phyloP scores from a whole-genome alignment of 2,329 filamentous ascomycete species.

The Pseudogymnoascus sp. region DNA sequence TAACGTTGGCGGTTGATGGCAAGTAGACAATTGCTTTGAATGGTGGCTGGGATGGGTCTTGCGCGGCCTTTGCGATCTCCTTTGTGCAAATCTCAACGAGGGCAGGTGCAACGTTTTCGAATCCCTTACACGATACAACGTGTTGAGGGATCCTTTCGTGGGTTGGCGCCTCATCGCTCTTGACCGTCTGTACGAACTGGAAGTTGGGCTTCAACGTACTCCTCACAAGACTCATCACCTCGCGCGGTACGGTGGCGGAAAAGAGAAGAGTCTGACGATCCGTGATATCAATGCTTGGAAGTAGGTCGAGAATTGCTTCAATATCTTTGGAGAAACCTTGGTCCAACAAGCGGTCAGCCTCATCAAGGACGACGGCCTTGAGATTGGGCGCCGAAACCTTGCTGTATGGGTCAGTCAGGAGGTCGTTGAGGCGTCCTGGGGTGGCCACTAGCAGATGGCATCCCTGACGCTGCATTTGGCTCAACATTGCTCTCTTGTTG shows the following conservation, averaged over 20 bases:
- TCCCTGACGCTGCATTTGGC: constrained; percentile 47
- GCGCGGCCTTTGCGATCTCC: constrained; percentile 28
- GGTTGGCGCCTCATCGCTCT: constrained; percentile 71
- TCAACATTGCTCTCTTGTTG: constrained; percentile 46
- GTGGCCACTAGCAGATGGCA: constrained; percentile 89
- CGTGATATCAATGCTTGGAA: constrained; percentile 55
- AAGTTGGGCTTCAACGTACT: constrained; percentile 72
- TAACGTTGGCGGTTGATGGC: constrained; percentile 65
- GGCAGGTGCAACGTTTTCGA: constrained; percentile 69
- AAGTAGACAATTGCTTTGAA: constrained; percentile 97
- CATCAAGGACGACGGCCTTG: constrained; percentile 87
- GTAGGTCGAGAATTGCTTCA: constrained; percentile 45
- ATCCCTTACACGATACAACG: constrained; percentile 54
- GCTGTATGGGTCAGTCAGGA: constrained; percentile 48
- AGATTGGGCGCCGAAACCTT: constrained; percentile 46
- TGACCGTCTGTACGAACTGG: constrained; percentile 80
- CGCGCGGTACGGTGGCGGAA: constrained; percentile 80
- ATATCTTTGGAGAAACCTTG: constrained; percentile 70
- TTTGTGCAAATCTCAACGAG: constrained; percentile 45
- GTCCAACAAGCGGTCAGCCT: constrained; percentile 97
- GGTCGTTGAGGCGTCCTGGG: constrained; percentile 77
- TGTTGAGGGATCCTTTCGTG: constrained; percentile 79
- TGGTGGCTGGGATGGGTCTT: constrained; percentile 17
- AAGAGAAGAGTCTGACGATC: constrained; percentile 88
- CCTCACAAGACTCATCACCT: constrained; percentile 70